These are phyloP conservation scores for Arachis monticola DNA, from an alignment of 331 rosid species.

Conservation along the genomic window DNA sequence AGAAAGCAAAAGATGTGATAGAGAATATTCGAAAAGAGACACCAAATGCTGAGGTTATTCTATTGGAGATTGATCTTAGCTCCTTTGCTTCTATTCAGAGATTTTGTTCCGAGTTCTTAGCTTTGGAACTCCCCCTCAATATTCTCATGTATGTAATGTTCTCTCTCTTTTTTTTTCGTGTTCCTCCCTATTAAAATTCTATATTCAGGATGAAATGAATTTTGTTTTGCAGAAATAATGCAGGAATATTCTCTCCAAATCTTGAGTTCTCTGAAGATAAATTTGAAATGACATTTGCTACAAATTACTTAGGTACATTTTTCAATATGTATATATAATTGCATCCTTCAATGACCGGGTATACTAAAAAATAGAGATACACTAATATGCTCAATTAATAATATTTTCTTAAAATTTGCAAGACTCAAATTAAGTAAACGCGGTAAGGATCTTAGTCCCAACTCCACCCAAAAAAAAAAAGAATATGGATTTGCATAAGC, in stretches of 20 bases:
- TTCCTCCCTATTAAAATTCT: neutral
- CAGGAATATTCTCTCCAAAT: constrained; percentile 80
- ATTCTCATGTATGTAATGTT: constrained; percentile 77
- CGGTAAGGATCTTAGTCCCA: too few relatives aligned
- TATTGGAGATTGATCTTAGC: constrained; percentile 89
- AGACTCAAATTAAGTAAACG: too few relatives aligned
- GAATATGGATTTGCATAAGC: too few relatives aligned
- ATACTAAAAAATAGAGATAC: too few relatives aligned
- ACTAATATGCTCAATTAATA: too few relatives aligned
- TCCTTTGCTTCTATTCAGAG: constrained; percentile 80
- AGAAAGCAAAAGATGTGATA: constrained; percentile 65
- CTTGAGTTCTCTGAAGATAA: constrained; percentile 92
- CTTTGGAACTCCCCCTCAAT: constrained; percentile 82
- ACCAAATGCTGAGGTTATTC: constrained; percentile 74
- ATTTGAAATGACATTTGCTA: constrained; percentile 95
- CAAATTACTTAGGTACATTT: constrained; percentile 85
- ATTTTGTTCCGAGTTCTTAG: constrained; percentile 73
- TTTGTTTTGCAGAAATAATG: constrained; percentile 79
- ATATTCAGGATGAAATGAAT: constrained; percentile 31
- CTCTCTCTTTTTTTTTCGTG: neutral
- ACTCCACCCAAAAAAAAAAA: too few relatives aligned
- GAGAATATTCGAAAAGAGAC: constrained; percentile 61
- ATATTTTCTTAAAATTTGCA: too few relatives aligned
- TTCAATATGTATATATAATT: neutral
- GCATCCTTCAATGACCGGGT: too few relatives aligned